phyloP scores from a whole-genome alignment of 306 rosid genomes.

The Vicia sativa region DNA sequence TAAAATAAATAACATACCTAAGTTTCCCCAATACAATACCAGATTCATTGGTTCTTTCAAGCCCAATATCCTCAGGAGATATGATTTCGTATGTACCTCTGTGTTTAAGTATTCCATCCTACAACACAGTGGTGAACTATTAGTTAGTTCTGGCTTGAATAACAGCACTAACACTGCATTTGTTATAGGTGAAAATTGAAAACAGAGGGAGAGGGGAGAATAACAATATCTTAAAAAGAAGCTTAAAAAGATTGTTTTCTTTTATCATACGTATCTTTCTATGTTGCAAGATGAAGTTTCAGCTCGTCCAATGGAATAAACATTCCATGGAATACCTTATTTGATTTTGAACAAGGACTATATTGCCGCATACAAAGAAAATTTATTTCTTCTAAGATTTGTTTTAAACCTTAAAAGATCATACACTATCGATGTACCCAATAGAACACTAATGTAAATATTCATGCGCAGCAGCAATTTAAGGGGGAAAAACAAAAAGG shows the following conservation, averaged over 20 bases:
- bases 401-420: background rate
- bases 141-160: background rate
- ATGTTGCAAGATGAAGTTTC: constrained; percentile 26
- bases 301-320: background rate
- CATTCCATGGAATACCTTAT: background rate
- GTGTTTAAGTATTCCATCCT: constrained; percentile 99
- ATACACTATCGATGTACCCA: no score
- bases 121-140: constrained; percentile 34
- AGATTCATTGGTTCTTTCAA: constrained; percentile 80
- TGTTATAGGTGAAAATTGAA: background rate
- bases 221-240: background rate
- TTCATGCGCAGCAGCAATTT: background rate
- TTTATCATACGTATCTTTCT: background rate
- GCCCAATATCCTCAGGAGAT: constrained; percentile 90
- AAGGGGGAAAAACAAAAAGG: background rate
- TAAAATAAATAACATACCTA: constrained; percentile 57
- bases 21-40: constrained; percentile 98
- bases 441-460: no score
- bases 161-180: constrained; percentile 18
- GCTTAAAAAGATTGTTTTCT: constrained; percentile 7
- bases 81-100: constrained; percentile 92
- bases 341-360: background rate
- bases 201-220: background rate
- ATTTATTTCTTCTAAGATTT: background rate
- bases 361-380: background rate